phyloP scores from a whole-genome alignment of 2,329 filamentous ascomycete species.

The Clonostachys sp. region DNA sequence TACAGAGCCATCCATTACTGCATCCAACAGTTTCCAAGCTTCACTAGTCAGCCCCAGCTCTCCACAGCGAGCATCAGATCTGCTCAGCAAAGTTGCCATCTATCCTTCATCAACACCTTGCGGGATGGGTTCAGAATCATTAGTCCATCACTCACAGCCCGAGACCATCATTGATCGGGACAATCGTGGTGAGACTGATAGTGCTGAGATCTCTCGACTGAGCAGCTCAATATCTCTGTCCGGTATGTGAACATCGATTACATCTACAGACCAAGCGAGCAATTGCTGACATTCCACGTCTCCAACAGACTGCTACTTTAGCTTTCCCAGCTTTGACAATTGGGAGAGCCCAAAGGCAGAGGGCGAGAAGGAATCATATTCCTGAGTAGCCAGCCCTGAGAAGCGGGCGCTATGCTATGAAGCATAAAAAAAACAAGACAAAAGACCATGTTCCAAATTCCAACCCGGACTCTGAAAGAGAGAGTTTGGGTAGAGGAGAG shows the following conservation, averaged over 20 bases:
- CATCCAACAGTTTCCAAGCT: slow-evolving; percentile 43
- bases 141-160: no score
- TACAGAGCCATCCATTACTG: slow-evolving; percentile 54
- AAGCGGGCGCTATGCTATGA: no score
- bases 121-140: no score
- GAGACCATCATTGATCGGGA: background rate
- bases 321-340: slow-evolving; percentile 70
- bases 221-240: background rate
- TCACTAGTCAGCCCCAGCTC: slow-evolving; percentile 26
- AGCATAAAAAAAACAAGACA: no score
- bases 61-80: slow-evolving; percentile 41
- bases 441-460: no score
- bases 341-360: slow-evolving; percentile 42
- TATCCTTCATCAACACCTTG: background rate
- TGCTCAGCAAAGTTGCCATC: slow-evolving; percentile 46
- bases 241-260: background rate
- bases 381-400: background rate
- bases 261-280: background rate
- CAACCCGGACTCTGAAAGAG: no score
- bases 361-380: background rate
- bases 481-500: no score
- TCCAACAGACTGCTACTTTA: slow-evolving; percentile 51
- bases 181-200: background rate
- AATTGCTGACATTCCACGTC: background rate
- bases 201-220: background rate